Conservation (phyloP, 2,329 filamentous ascomycete genomes). For the Sclerotinia glacialis region DNA sequence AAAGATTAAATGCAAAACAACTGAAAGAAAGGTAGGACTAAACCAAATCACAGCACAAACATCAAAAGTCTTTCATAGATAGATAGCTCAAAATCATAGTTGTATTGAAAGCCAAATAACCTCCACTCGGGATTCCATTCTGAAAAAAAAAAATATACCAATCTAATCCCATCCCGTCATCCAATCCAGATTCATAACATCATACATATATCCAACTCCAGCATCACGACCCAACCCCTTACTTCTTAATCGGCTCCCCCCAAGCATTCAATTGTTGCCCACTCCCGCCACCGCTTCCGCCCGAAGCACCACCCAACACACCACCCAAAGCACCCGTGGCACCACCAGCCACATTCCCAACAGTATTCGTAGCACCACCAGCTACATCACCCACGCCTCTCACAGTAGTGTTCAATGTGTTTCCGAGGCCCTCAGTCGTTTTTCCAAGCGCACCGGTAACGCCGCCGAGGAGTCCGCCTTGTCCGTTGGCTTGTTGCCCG, state of each 20-base stretch:
- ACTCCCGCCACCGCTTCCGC: constrained; percentile 13
- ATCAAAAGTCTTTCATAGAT: background rate
- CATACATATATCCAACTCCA: background rate
- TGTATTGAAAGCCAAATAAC: background rate
- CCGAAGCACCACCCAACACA: constrained; percentile 22
- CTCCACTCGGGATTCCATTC: background rate
- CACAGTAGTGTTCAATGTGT: constrained; percentile 37
- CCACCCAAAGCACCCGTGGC: constrained; percentile 12
- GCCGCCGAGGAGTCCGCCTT: constrained; percentile 42
- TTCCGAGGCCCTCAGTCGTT: constrained; percentile 41
- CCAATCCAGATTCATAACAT: background rate
- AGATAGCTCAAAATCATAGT: background rate
- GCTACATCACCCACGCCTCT: constrained; percentile 40
- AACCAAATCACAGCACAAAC: background rate
- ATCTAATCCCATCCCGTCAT: background rate
- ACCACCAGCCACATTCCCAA: constrained; percentile 16
- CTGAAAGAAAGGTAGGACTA: too few relatives aligned
- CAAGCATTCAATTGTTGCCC: constrained; percentile 26
- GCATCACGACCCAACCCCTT: background rate
- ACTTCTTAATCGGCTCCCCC: constrained; percentile 23
- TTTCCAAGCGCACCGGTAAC: constrained; percentile 38
- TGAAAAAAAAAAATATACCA: background rate
- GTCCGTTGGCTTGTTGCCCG: constrained; percentile 41
- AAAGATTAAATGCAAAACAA: background rate
- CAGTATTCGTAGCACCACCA: constrained; percentile 32